phyloP scores from a whole-genome alignment of 2,329 filamentous ascomycete species.

The Xylaria hypoxylon region DNA sequence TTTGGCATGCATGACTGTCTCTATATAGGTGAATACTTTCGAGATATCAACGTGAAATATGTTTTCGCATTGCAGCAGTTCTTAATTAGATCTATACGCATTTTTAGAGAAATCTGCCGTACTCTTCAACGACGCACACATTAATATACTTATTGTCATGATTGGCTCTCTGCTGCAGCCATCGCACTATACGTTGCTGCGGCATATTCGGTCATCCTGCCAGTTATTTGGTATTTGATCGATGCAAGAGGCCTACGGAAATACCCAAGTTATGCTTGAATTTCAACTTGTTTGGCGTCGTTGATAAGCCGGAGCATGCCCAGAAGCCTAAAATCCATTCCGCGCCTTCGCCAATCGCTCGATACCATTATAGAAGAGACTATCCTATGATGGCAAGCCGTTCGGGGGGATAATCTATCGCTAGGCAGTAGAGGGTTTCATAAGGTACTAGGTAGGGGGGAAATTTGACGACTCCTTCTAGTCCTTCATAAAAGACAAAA shows the following conservation, averaged over 20 bases:
- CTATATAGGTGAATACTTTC: not conserved
- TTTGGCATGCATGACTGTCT: not conserved
- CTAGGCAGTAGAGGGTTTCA: conserved; percentile 57
- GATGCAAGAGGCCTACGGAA: conserved; percentile 6
- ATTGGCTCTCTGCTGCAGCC: not conserved
- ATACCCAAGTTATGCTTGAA: conserved; percentile 13
- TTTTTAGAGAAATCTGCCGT: not conserved
- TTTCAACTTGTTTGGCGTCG: conserved; percentile 14
- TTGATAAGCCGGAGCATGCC: conserved; percentile 56
- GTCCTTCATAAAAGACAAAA: conserved; percentile 63
- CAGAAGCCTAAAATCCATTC: conserved; percentile 63
- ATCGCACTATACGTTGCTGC: not conserved
- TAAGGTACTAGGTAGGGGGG: conserved; percentile 61
- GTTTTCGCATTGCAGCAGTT: too few relatives aligned
- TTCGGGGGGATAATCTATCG: conserved; percentile 55
- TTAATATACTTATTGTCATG: not conserved
- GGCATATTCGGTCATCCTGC: not conserved
- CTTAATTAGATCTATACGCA: too few relatives aligned
- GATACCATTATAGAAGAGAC: not conserved
- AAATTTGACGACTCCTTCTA: conserved; percentile 70
- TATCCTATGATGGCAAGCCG: not conserved
- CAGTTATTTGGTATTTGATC: not conserved
- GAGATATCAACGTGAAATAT: too few relatives aligned
- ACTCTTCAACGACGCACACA: not conserved
- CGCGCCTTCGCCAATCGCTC: conserved; percentile 58